Base-by-base conservation (phyloP, 192 early-diverging fungal species). In the Powellomyces hirtus region DNA sequence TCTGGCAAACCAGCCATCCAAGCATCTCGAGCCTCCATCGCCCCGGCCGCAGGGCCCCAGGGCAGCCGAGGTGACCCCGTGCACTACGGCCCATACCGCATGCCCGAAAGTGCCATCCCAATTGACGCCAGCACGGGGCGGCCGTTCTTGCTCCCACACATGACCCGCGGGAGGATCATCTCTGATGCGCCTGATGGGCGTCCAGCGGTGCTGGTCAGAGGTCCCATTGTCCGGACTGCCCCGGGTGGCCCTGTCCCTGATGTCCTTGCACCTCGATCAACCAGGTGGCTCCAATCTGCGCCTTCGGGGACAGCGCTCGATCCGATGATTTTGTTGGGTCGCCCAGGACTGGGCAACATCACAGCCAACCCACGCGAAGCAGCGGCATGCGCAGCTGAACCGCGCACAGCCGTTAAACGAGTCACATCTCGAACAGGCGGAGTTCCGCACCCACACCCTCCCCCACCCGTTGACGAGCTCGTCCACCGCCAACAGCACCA, bases 401-500 rank as follows among this genome's bases (percentile, higher is more conserved):
- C n/a, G n/a, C n/a, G n/a, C n/a, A n/a, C n/a, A n/a, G n/a, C n/a
- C n/a, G n/a, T n/a, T n/a, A n/a, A n/a, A n/a, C n/a, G n/a, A n/a
- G n/a, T n/a, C n/a, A n/a, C n/a, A n/a, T n/a, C n/a, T n/a, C n/a
- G n/a, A n/a, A n/a, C n/a, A n/a, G n/a, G n/a, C n/a, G n/a, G n/a
- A n/a, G n/a, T n/a, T n/a, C n/a, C n/a, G n/a, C n/a, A n/a, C n/a
- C n/a, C n/a, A n/a, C n/a, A n/a, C n/a, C 46, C 46, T 5, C 46
- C 46, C 8, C 24, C 44, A 45, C 40, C 50, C 7, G 27, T 66
- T 31, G 64, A 66, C 27, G 64, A 66, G 26, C 14, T 66, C 16
- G 31, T 66, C 22, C 64, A 66, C 13, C 50, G 50, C 8, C 46
- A 66, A 37, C 46, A 66, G 24, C 50, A 57, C 24, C 64, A 66